A percentile compares a stretch with the other conserved stretches of the same genome.
phyloP scores from a whole-genome alignment of 108 stramenopile genomes.

The Pseudonitzschia delicatissima region DNA sequence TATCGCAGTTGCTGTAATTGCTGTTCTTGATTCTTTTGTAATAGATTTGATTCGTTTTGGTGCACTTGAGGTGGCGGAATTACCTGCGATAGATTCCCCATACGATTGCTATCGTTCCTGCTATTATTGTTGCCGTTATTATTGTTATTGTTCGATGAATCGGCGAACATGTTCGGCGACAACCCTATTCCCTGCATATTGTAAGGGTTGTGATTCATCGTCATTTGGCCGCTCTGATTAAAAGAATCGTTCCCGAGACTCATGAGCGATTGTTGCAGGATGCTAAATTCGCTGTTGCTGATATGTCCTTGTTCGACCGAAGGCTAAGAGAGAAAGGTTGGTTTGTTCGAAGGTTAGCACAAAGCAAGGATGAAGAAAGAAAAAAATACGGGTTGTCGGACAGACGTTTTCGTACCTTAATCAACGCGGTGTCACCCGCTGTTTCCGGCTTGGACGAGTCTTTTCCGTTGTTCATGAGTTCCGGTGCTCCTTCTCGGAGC shows the following conservation, averaged over 20 bases:
- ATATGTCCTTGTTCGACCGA: neutral
- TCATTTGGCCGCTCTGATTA: neutral
- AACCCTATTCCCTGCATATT: neutral
- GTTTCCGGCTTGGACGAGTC: conserved; percentile 15
- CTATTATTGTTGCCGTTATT: neutral
- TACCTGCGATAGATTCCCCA: neutral
- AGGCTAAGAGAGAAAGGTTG: neutral
- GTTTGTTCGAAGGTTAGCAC: conserved; percentile 9
- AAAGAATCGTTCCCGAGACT: conserved; percentile 2
- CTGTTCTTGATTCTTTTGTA: neutral
- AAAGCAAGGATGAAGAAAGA: neutral
- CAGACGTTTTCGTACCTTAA: conserved; percentile 30
- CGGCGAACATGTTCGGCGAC: neutral
- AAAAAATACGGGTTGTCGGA: conserved; percentile 2
- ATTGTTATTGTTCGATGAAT: neutral
- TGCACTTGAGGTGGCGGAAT: too few species aligned
- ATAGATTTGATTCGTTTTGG: too few species aligned
- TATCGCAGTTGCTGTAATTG: neutral
- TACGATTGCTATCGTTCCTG: neutral
- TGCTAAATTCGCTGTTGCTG: neutral
- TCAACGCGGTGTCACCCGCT: conserved; percentile 22
- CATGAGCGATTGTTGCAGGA: conserved; percentile 1
- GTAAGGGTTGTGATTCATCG: neutral
- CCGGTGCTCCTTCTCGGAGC: conserved; percentile 81
- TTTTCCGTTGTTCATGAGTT: conserved; percentile 52